Evolutionary conservation across 306 rosid genomes (phyloP).

Genomic region (Trifolium dubium): DNA sequence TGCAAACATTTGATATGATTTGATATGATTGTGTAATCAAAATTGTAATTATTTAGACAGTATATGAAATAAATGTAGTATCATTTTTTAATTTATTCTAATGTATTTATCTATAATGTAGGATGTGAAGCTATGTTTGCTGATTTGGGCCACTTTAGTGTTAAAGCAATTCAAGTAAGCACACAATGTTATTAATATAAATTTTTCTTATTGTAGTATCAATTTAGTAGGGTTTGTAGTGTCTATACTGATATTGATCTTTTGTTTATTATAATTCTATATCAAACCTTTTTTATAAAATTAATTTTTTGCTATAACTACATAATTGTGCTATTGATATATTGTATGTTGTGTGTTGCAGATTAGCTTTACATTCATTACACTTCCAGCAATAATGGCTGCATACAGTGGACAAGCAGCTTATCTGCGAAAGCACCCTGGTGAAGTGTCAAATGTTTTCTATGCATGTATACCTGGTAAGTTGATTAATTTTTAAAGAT

Average conservation of each 20-base stretch:
- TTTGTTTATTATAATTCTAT: neutral
- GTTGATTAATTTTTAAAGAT: too few species aligned
- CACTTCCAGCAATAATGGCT: constrained; percentile 35
- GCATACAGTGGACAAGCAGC: constrained; percentile 49
- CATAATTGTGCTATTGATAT: constrained; percentile 2
- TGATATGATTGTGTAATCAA: too few species aligned
- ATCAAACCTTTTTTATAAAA: neutral
- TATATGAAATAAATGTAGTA: too few species aligned
- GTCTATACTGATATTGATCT: too few species aligned
- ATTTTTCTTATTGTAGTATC: too few species aligned
- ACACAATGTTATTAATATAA: neutral
- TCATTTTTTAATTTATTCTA: neutral
- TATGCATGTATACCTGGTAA: constrained; percentile 21
- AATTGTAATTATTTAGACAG: too few species aligned
- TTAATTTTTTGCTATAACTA: too few species aligned
- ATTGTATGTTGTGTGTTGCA: constrained; percentile 8
- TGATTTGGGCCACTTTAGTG: constrained; percentile 77
- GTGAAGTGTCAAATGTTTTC: constrained; percentile 8
- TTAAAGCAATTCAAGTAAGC: constrained; percentile 65
- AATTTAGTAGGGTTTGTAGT: too few species aligned
- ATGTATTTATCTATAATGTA: neutral
- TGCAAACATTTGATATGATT: too few species aligned
- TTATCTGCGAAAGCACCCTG: constrained; percentile 36
- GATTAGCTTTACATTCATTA: constrained; percentile 43
- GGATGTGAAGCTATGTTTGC: constrained; percentile 91